Evolutionary conservation across 345 rosid species (phyloP), one percentile per base, ranked within the genome.

Genomic region (Gossypium rotundifolium): DNA sequence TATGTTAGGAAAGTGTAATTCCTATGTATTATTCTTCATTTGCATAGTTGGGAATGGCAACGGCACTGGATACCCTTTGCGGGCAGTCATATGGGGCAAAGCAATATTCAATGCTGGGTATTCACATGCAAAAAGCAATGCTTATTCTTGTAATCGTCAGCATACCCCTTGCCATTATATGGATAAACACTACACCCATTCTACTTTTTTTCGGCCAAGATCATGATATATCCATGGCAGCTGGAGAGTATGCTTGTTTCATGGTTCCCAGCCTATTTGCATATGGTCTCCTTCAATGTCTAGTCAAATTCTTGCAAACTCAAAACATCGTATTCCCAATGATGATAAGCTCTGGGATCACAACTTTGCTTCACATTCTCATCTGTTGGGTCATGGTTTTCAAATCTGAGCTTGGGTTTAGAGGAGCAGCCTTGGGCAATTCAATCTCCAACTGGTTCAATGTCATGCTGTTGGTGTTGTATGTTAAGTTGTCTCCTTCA

Each of bases 1-100:
- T 33, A 33, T 33, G 40, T 33, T 33, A 33, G 7, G 40, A 33
- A 33, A 33, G 40, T 33, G 40, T 33, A 33, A 33, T 33, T 33
- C 40, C 40, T 33, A 29, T 29, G 40, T 33, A 7, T 33, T 33
- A 33, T 5, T 33, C 1, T 49, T 53, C 7, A 22, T 55, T 53
- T 77, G 73, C 79, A 60, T 63, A 90, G 98, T 25, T 81, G 84
- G 97, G 97, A 79, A 87, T 90, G 90, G 88, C 93, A 74, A 86
- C 92, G 75, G 94, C 97, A 0, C 81, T 93, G 38, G 94, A 93
- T 12, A 93, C 98, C n/a, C 85, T 88, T 16, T 90, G 92, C 58
- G 97, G 98, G 0, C 97, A 93, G 70, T 84, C 98, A 2, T 91
- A 82, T 68, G 97, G 98, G 73, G 98, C 95, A 29, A 86, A 82